Evolutionary conservation across 768 basidiomycete genomes (phyloP), one percentile per base, ranked within the genome.

Genomic region (Phlebiopsis flavidoalba): DNA sequence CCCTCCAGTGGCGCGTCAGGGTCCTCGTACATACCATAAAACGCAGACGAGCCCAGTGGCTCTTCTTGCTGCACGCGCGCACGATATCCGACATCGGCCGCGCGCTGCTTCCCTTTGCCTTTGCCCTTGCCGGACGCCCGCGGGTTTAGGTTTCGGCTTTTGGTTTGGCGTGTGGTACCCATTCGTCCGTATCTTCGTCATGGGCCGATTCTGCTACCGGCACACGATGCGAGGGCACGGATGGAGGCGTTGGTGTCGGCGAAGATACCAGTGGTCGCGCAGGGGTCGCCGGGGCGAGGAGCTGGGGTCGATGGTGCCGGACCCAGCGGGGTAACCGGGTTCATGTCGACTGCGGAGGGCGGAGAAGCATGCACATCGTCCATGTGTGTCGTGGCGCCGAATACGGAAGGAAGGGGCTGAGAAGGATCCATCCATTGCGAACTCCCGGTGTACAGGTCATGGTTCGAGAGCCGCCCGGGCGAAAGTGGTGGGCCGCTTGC

Each of bases 261-360:
- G 36, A 24, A 11, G 59, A 45, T 14, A 11, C 19, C 14, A 15
- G 36, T 5, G 43, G 17, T 12, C 53, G 24, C 8, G 59, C 31
- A 19, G 59, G 43, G 3, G 35, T 37, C n/a, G 47, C 5, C 1
- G 48, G 57, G 1, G 12, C 59, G 5, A 60, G 53, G 3, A 55
- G 59, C 53, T 55, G 5, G 59, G 59, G 36, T 60, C 53, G 46
- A 60, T 60, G 15, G 59, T 55, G 50, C 51, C 59, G 15, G 48
- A 12, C 22, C 22, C 21, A 22, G 48, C 37, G 7, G 22, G 11
- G 8, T 17, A 8, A 24, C 7, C 8, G 46, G 7, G 24, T 58
- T 15, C 7, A 50, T 50, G n/a, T 24, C 22, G 8, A 14, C 17
- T 15, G 53, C 6, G 15, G n/a, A 33, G 35, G 12, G 24, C 15